phyloP scores from a whole-genome alignment of 2,329 filamentous ascomycete genomes.

The Claviceps pazoutovae region DNA sequence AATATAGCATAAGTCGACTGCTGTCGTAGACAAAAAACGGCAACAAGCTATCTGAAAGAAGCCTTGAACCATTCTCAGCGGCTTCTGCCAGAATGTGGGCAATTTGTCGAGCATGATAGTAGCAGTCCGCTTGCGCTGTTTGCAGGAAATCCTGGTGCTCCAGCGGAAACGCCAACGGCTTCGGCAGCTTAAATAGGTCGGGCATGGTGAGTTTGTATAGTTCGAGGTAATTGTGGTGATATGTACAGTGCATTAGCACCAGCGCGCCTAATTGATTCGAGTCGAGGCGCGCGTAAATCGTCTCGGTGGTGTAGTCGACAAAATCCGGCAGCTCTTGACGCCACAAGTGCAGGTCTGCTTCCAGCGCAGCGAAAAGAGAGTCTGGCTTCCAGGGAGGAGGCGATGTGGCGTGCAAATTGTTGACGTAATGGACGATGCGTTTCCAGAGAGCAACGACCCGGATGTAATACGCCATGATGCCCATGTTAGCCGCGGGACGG shows the following conservation, averaged over 20 bases:
- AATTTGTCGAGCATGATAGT: constrained; percentile 24
- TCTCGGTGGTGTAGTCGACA: constrained; percentile 28
- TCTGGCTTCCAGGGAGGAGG: constrained; percentile 29
- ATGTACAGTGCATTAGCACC: constrained; percentile 31
- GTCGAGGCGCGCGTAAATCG: constrained; percentile 31
- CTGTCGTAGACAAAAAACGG: constrained; percentile 34
- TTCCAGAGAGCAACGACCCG: constrained; percentile 28
- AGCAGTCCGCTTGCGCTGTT: constrained; percentile 23
- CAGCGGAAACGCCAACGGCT: constrained; percentile 25
- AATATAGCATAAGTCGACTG: constrained; percentile 33
- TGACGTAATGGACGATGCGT: constrained; percentile 27
- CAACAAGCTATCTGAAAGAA: constrained; percentile 29
- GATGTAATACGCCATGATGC: constrained; percentile 30
- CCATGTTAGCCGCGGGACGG: constrained; percentile 27
- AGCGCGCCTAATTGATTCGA: constrained; percentile 32
- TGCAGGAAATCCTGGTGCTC: constrained; percentile 24
- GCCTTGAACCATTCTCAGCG: constrained; percentile 24
- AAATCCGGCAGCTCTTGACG: constrained; percentile 28
- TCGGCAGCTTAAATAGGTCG: constrained; percentile 27
- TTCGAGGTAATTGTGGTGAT: constrained; percentile 31
- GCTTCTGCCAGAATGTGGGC: constrained; percentile 25
- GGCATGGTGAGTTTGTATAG: constrained; percentile 33
- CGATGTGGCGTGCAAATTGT: constrained; percentile 22
- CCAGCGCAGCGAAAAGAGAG: constrained; percentile 27
- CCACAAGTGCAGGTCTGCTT: constrained; percentile 27